Base-by-base conservation (phyloP, 225 moss, liverwort and hornwort species). In the Asterella californica region DNA sequence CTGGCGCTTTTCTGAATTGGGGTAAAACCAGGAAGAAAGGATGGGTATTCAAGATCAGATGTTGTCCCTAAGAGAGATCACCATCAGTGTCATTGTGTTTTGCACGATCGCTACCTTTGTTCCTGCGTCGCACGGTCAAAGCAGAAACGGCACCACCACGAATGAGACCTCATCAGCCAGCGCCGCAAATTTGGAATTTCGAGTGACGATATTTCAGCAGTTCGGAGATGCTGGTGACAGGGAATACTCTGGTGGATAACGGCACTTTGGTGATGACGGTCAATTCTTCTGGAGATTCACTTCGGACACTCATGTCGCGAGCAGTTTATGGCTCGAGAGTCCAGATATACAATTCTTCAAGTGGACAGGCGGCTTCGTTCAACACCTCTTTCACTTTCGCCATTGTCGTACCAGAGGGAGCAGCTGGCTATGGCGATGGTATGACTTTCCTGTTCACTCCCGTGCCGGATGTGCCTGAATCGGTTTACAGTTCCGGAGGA, bases 341-440 rank as follows among this genome's bases (percentile, higher is more conserved):
- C 22, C 59, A 60, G 36, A 21, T 78, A 27, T 78, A 78, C 62
- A 65, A 78, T 64, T 38, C 61, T 38, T 42, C 59, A 18, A 60
- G 62, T 33, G 77, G 77, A 37, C 62, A 62, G 36, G 77, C 57
- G 33, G 77, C 77, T 78, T 78, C 77, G 10, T 78, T 78, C 33
- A 78, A 60, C 15, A 78, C 77, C 77, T 78, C 77, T 12, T 78
- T 78, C 77, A 60, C 36, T 48, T 64, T 78, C 66, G 66, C 66
- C 59, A 60, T 62, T 46, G 60, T 78, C 36, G 65, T n/a, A 15
- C 62, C 77, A 49, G 42, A 42, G 9, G 62, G 27, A 22, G 62
- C 24, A 42, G 2, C 25, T 1, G 36, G 15, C 63, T 64, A 62
- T 48, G 77, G 38, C 4, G 77, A 78, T 48, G 62, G 77, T 1